Evolutionary conservation across 2,329 filamentous ascomycete species (phyloP), one percentile per base, ranked within the genome.

Genomic region (Pseudonectria buxi): DNA sequence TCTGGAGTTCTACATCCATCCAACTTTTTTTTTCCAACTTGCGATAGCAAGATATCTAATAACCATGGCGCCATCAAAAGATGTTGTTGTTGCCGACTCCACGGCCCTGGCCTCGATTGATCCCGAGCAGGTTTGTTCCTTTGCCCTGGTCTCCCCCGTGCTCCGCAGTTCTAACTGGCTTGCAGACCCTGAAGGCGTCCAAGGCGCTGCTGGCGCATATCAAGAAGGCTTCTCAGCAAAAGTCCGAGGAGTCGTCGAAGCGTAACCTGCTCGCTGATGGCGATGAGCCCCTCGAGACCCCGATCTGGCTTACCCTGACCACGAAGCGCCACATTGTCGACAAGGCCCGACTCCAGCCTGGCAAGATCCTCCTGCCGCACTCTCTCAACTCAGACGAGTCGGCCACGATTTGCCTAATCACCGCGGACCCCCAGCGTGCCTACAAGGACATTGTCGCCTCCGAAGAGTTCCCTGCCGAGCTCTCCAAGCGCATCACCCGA

Each of bases 371-470:
- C 47, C 69, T 94, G 35, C 86, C 87, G 31, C 81, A 94, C 63
- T 71, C 84, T 9, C 74, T 94, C 44, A 81, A 85, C 64, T 69
- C 74, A 45, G 48, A 79, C 46, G 65, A 74, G 37, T 74, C 74
- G 37, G 67, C 79, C 38, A 83, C 79, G 50, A 76, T 95, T 62
- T 95, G 89, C 65, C 71, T 95, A 41, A 94, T 95, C 61, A 86
- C 83, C 37, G 86, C 87, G 50, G 74, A 79, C 54, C 77, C 77
- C 15, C 88, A 95, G 71, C 79, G 88, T 46, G 75, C 78, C 36
- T 94, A 92, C 74, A 96, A 96, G 70, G 83, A 96, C 62, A 73
- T 94, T 30, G 74, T 95, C 45, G 81, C 78, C 33, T 77, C 82
- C 36, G 75, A 82, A 28, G 74, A 78, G 18, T 89, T 87, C 67